Percentiles rank a stretch among this genome's conserved stretches.
These are phyloP conservation scores for Zygoascus tannicola DNA, from an alignment of 805 yeast species.

Conservation along the genomic window DNA sequence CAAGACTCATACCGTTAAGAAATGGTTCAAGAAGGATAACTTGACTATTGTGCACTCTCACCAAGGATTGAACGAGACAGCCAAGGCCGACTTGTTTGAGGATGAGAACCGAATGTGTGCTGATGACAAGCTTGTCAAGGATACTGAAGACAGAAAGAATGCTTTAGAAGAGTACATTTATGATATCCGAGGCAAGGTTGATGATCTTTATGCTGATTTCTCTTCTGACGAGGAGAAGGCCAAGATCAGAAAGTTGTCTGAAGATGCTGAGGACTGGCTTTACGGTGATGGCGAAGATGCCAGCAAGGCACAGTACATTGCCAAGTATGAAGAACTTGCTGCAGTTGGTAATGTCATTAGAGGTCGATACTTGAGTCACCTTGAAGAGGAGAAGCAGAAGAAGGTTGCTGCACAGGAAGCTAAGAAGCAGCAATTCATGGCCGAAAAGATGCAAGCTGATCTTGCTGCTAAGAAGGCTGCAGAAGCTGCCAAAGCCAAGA, in stretches of 20 bases:
- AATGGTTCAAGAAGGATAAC: slow-evolving; percentile 84
- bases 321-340: slow-evolving; percentile 95
- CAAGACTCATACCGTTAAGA: slow-evolving; percentile 81
- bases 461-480: slow-evolving; percentile 47
- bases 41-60: slow-evolving; percentile 53
- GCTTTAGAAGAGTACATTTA: slow-evolving; percentile 97
- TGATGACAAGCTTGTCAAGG: slow-evolving; percentile 93
- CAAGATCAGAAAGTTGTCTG: slow-evolving; percentile 60
- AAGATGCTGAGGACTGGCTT: slow-evolving; percentile 94
- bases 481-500: slow-evolving; percentile 21
- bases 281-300: slow-evolving; percentile 97
- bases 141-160: slow-evolving; percentile 97
- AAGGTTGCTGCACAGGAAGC: slow-evolving; percentile 81
- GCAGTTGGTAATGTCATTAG: slow-evolving; percentile 88
- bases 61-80: slow-evolving; percentile 46
- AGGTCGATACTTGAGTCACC: slow-evolving; percentile 89
- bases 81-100: slow-evolving; percentile 61
- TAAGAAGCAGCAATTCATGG: slow-evolving; percentile 69
- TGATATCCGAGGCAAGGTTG: slow-evolving; percentile 93
- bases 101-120: slow-evolving; percentile 74
- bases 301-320: slow-evolving; percentile 92
- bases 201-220: slow-evolving; percentile 78
- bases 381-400: slow-evolving; percentile 92
- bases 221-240: slow-evolving; percentile 88
- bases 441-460: slow-evolving; percentile 73